Percentiles rank a stretch among this genome's conserved stretches.
phyloP scores from a whole-genome alignment of 2,329 filamentous ascomycete species.

The Akanthomyces uredinophilus region DNA sequence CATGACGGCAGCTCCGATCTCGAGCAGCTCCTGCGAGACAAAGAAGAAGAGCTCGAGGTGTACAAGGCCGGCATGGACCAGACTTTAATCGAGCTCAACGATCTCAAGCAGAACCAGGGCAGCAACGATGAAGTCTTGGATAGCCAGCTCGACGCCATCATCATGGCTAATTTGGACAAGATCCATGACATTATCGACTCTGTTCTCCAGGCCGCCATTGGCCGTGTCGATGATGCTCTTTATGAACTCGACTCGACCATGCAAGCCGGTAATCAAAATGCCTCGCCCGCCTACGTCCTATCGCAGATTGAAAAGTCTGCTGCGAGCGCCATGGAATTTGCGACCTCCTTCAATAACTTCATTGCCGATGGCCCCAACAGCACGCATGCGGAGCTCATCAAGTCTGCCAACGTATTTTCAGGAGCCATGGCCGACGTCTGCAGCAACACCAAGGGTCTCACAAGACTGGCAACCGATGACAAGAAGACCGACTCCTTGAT shows the following conservation, averaged over 20 bases:
- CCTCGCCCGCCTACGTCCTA: conserved; percentile 87
- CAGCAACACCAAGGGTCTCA: conserved; percentile 93
- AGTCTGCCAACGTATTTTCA: conserved; percentile 83
- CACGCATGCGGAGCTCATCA: conserved; percentile 85
- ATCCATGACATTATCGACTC: conserved; percentile 98
- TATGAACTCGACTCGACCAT: conserved; percentile 97
- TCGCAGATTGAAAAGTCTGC: conserved; percentile 98
- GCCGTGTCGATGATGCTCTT: conserved; percentile 90
- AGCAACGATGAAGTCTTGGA: conserved; percentile 78
- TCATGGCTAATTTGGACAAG: conserved; percentile 81
- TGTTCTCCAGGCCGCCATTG: conserved; percentile 85
- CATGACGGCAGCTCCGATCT: conserved; percentile 80
- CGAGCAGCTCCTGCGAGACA: conserved; percentile 79
- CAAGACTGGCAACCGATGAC: conserved; percentile 87
- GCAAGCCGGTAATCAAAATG: conserved; percentile 98
- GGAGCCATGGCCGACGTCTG: conserved; percentile 90
- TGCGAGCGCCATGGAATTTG: conserved; percentile 91
- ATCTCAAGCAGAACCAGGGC: conserved; percentile 70
- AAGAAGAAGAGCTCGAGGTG: conserved; percentile 96
- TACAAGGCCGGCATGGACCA: conserved; percentile 99
- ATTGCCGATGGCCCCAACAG: conserved; percentile 94
- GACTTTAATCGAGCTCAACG: conserved; percentile 85
- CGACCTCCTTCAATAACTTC: conserved; percentile 96
- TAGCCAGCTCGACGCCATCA: conserved; percentile 83
- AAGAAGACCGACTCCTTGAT: conserved; percentile 87